Evolutionary conservation across 148 eudicot genomes (phyloP).

Genomic region (Nepenthes mirabilis): DNA sequence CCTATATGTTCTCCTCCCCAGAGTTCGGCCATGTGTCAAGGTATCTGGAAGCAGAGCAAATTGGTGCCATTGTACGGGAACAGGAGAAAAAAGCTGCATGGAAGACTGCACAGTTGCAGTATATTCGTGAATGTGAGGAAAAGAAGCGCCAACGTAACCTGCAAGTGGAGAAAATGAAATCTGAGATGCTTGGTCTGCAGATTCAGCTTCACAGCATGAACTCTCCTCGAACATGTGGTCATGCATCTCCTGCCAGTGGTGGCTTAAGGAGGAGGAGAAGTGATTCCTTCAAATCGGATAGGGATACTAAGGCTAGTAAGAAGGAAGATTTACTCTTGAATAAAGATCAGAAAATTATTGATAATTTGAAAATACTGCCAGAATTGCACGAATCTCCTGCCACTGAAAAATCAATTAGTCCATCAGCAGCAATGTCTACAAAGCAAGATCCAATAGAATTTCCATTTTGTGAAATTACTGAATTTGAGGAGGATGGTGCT

Average conservation of each 20-base stretch:
- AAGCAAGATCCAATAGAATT: slow-evolving; percentile 31
- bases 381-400: slow-evolving; percentile 42
- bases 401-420: slow-evolving; percentile 35
- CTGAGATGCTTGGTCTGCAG: slow-evolving; percentile 95
- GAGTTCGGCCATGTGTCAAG: slow-evolving; percentile 93
- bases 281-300: slow-evolving; percentile 28
- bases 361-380: slow-evolving; percentile 26
- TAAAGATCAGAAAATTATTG: slow-evolving; percentile 29
- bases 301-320: slow-evolving; percentile 14
- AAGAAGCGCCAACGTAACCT: slow-evolving; percentile 78
- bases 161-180: slow-evolving; percentile 99
- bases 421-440: slow-evolving; percentile 26
- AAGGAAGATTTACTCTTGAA: slow-evolving; percentile 19
- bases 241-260: slow-evolving; percentile 41
- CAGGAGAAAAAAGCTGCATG: slow-evolving; percentile 98
- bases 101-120: slow-evolving; percentile 83
- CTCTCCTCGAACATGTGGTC: slow-evolving; percentile 25
- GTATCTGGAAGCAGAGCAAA: slow-evolving; percentile 97
- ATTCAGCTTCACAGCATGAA: slow-evolving; percentile 70
- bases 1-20: slow-evolving; percentile 86
- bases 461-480: slow-evolving; percentile 55
- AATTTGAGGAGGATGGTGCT: slow-evolving; percentile 47
- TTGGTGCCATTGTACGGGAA: slow-evolving; percentile 92
- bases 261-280: slow-evolving; percentile 64
- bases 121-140: slow-evolving; percentile 88